phyloP scores from a whole-genome alignment of 1,284 basidiomycete genomes.

The Trametes hirsuta region DNA sequence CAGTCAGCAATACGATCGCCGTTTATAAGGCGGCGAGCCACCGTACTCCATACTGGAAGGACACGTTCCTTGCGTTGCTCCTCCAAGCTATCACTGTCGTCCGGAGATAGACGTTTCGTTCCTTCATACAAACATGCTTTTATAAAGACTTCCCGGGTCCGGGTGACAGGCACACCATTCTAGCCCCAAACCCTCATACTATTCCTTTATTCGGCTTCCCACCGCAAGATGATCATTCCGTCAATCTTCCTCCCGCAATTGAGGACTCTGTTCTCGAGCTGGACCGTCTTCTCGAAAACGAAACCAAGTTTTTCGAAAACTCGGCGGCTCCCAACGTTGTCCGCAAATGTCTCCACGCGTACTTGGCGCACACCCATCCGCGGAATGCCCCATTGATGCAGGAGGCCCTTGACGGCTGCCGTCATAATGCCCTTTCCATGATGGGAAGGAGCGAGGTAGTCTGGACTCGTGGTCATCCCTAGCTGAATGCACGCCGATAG shows the following conservation, averaged over 20 bases:
- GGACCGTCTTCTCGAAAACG: slow-evolving; percentile 41
- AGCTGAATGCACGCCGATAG: not conserved
- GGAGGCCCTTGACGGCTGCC: slow-evolving; percentile 52
- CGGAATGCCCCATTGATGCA: slow-evolving; percentile 59
- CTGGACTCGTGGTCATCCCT: slow-evolving; percentile 34
- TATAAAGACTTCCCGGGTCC: not conserved
- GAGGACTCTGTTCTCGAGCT: slow-evolving; percentile 39
- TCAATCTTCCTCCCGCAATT: slow-evolving; percentile 24
- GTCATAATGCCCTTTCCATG: slow-evolving; percentile 73
- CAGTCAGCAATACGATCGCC: slow-evolving; percentile 8
- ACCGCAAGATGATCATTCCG: slow-evolving; percentile 35
- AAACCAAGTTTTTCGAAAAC: slow-evolving; percentile 73
- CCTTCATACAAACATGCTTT: not conserved
- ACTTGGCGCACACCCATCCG: slow-evolving; percentile 57
- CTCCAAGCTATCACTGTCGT: not conserved
- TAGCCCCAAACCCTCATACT: not conserved
- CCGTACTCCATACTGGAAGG: not conserved
- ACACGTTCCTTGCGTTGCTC: not conserved
- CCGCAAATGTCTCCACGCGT: slow-evolving; percentile 46
- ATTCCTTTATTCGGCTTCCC: slow-evolving; percentile 19
- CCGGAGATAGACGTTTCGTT: not conserved
- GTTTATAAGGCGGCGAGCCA: not conserved
- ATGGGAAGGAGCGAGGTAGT: slow-evolving; percentile 57
- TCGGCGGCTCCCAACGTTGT: slow-evolving; percentile 58
- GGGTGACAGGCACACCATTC: not conserved